Conservation (phyloP, 768 basidiomycete genomes). For the Hypholoma fasciculare region DNA sequence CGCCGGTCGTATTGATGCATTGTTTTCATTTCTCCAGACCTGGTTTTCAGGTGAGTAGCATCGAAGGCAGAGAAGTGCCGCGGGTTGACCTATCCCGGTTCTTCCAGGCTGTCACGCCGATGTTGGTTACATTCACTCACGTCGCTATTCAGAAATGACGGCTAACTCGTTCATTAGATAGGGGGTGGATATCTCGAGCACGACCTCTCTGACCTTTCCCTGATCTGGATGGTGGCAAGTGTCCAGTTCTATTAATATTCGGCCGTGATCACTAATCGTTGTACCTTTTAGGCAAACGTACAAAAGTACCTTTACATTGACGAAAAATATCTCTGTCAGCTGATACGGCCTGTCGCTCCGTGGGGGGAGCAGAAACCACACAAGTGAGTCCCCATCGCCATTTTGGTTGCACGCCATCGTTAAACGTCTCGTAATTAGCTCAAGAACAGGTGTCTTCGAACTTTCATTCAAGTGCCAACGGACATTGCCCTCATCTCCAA, state of each 20-base stretch:
- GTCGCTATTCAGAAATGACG: neutral
- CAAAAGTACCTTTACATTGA: constrained; percentile 22
- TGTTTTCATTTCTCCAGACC: constrained; percentile 40
- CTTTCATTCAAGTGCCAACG: constrained; percentile 46
- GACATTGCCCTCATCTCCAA: constrained; percentile 43
- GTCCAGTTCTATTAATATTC: constrained; percentile 48
- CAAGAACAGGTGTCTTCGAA: constrained; percentile 56
- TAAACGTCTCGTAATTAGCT: constrained; percentile 30
- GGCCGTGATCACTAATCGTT: constrained; percentile 32
- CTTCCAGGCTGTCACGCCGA: constrained; percentile 39
- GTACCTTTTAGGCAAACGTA: constrained; percentile 43
- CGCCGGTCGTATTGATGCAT: neutral
- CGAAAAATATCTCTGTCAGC: constrained; percentile 33
- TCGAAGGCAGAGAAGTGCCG: neutral
- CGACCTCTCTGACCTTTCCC: constrained; percentile 64
- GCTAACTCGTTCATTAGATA: constrained; percentile 37
- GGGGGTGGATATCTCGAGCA: constrained; percentile 73
- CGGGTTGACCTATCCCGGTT: neutral
- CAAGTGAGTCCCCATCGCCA: constrained; percentile 41
- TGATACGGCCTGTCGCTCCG: neutral
- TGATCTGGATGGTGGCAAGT: constrained; percentile 62
- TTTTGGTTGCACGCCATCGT: neutral
- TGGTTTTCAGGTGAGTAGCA: constrained; percentile 46
- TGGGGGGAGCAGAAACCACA: constrained; percentile 54
- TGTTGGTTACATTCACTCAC: constrained; percentile 25